phyloP scores from a whole-genome alignment of 106 monocot species.

The Acorus gramineus region DNA sequence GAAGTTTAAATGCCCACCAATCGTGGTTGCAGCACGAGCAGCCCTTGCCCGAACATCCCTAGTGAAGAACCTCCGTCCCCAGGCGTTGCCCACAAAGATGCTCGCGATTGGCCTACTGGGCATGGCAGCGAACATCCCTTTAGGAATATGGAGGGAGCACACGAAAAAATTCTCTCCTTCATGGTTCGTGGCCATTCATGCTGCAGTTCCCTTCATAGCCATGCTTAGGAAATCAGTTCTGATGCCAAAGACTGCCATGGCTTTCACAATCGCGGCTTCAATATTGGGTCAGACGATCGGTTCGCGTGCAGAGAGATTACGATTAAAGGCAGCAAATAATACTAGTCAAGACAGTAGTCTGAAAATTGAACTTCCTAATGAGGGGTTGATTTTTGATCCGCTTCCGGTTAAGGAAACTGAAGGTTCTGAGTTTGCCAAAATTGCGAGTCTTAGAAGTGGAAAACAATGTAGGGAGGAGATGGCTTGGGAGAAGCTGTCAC shows the following conservation, averaged over 20 bases:
- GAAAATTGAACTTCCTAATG: too few species aligned
- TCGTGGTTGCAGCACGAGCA: conserved; percentile 63
- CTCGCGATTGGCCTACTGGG: conserved; percentile 60
- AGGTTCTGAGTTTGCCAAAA: neutral
- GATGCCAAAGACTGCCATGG: conserved; percentile 93
- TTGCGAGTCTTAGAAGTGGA: neutral
- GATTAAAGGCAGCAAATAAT: conserved; percentile 20
- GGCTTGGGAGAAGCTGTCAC: conserved; percentile 27
- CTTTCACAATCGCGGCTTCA: conserved; percentile 65
- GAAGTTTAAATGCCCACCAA: conserved; percentile 60
- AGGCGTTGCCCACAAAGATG: conserved; percentile 66
- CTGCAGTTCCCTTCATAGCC: conserved; percentile 79
- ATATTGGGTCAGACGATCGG: conserved; percentile 79
- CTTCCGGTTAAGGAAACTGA: neutral
- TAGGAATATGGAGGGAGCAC: conserved; percentile 89
- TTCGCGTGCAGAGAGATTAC: conserved; percentile 58
- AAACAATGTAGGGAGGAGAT: conserved; percentile 8
- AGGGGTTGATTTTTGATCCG: too few species aligned
- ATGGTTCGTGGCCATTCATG: conserved; percentile 81
- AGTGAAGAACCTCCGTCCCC: conserved; percentile 70
- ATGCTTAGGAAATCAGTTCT: conserved; percentile 81
- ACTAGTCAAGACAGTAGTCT: too few species aligned
- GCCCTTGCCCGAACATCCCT: conserved; percentile 67
- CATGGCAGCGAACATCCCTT: conserved; percentile 79
- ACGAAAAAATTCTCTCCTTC: conserved; percentile 66